phyloP scores from a whole-genome alignment of 2,329 filamentous ascomycete genomes.

The Talaromyces sp. region DNA sequence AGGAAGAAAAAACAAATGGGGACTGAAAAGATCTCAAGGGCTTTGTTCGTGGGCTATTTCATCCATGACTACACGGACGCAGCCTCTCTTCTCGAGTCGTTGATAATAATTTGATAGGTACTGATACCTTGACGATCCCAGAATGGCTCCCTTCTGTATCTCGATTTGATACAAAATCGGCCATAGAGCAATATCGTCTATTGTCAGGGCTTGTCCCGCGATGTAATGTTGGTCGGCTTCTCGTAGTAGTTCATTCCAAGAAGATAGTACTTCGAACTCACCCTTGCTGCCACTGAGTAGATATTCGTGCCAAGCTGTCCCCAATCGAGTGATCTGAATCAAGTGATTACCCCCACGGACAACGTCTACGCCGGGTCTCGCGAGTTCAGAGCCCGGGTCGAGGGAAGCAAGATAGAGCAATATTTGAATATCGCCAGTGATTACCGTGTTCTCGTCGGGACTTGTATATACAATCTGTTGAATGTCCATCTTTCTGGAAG shows the following conservation, averaged over 20 bases:
- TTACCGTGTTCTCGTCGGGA: conserved; percentile 25
- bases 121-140: conserved; percentile 27
- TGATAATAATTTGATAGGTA: conserved; percentile 37
- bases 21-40: neutral
- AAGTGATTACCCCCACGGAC: conserved; percentile 30
- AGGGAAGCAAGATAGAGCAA: conserved; percentile 30
- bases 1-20: too few species aligned
- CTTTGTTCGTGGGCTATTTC: conserved; percentile 6
- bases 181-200: conserved; percentile 46
- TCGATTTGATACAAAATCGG: conserved; percentile 40
- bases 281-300: conserved; percentile 14
- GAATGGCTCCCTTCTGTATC: conserved; percentile 23
- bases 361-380: conserved; percentile 27
- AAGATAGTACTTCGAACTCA: conserved; percentile 23
- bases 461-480: conserved; percentile 29
- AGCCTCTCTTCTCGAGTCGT: conserved; percentile 37
- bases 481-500: neutral
- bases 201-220: conserved; percentile 33
- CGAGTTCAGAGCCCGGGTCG: conserved; percentile 18
- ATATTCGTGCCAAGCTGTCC: conserved; percentile 30
- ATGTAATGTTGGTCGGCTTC: conserved; percentile 32
- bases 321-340: conserved; percentile 29
- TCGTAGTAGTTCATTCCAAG: conserved; percentile 33
- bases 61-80: conserved; percentile 28
- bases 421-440: conserved; percentile 33